Evolutionary conservation across 2,329 filamentous ascomycete genomes (phyloP).

Genomic region (Exutisphaerella laricina): DNA sequence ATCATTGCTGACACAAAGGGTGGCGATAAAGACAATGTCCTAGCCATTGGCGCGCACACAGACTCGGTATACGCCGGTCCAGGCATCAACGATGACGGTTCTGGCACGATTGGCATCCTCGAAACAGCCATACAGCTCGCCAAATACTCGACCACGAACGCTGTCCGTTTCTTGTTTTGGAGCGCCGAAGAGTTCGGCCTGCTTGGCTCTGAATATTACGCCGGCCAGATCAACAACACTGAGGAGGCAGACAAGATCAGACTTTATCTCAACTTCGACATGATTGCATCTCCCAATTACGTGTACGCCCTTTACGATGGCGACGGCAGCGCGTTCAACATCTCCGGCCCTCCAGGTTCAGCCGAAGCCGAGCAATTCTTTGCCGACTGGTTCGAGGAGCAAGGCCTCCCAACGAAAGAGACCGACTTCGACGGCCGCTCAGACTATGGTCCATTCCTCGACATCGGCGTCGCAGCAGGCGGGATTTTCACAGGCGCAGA

Average conservation of each 20-base stretch:
- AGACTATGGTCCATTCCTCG: slow-evolving; percentile 74
- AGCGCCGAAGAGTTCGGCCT: slow-evolving; percentile 59
- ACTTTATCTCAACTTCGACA: slow-evolving; percentile 67
- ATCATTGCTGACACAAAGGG: slow-evolving; percentile 55
- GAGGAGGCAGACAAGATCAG: slow-evolving; percentile 54
- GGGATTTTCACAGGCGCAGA: slow-evolving; percentile 76
- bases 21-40: slow-evolving; percentile 54
- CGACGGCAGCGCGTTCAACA: slow-evolving; percentile 51
- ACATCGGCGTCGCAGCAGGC: slow-evolving; percentile 58
- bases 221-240: slow-evolving; percentile 28
- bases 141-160: slow-evolving; percentile 68
- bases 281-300: slow-evolving; percentile 62
- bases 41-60: slow-evolving; percentile 56
- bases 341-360: slow-evolving; percentile 56
- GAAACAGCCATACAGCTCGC: slow-evolving; percentile 57
- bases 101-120: slow-evolving; percentile 57
- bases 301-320: slow-evolving; percentile 53
- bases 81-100: slow-evolving; percentile 75
- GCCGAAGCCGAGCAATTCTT: slow-evolving; percentile 64
- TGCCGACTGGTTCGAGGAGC: slow-evolving; percentile 58
- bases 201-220: slow-evolving; percentile 55
- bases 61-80: slow-evolving; percentile 58
- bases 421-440: slow-evolving; percentile 73
- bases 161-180: slow-evolving; percentile 62
- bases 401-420: slow-evolving; percentile 61